Percentiles rank a stretch among this genome's conserved stretches.
These are phyloP conservation scores for Warburgia ugandensis DNA, from an alignment of 164 flowering plant genomes.

Conservation along the genomic window DNA sequence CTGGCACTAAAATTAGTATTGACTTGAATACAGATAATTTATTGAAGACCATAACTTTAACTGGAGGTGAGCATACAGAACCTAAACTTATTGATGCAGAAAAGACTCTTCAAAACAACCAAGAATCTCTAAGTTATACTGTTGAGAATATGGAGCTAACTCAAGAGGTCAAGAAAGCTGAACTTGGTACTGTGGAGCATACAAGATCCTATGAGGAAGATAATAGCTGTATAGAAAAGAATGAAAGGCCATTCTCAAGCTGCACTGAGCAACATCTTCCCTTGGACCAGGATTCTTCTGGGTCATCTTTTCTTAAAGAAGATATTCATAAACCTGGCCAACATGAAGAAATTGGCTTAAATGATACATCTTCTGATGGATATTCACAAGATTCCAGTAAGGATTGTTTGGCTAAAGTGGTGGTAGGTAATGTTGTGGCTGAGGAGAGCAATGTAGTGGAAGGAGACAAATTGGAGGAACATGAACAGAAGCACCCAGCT, in stretches of 20 bases:
- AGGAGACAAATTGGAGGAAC: slow-evolving; percentile 13
- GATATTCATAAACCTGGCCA: background rate
- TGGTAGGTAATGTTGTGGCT: slow-evolving; percentile 5
- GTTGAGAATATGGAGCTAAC: slow-evolving; percentile 11
- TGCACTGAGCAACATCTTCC: background rate
- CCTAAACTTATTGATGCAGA: slow-evolving; percentile 11
- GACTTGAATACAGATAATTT: slow-evolving; percentile 17
- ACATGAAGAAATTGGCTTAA: background rate
- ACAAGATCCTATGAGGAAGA: background rate
- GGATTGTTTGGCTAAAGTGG: too few relatives aligned
- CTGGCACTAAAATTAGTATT: slow-evolving; percentile 8
- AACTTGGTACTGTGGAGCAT: background rate
- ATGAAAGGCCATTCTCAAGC: background rate
- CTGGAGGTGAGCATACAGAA: slow-evolving; percentile 10
- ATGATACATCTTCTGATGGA: background rate
- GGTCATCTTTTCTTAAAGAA: background rate
- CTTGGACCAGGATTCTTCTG: background rate
- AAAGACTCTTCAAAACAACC: slow-evolving; percentile 11
- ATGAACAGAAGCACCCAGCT: slow-evolving; percentile 10
- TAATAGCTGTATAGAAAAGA: background rate
- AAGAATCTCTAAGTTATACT: slow-evolving; percentile 12
- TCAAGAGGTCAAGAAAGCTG: slow-evolving; percentile 6
- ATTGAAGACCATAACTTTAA: slow-evolving; percentile 10
- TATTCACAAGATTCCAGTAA: too few relatives aligned
- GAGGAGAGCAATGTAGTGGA: slow-evolving; percentile 13